Percentiles rank a stretch among this genome's conserved stretches.
Conservation (phyloP, 2,329 filamentous ascomycete genomes). For the Cladosporium sp. region DNA sequence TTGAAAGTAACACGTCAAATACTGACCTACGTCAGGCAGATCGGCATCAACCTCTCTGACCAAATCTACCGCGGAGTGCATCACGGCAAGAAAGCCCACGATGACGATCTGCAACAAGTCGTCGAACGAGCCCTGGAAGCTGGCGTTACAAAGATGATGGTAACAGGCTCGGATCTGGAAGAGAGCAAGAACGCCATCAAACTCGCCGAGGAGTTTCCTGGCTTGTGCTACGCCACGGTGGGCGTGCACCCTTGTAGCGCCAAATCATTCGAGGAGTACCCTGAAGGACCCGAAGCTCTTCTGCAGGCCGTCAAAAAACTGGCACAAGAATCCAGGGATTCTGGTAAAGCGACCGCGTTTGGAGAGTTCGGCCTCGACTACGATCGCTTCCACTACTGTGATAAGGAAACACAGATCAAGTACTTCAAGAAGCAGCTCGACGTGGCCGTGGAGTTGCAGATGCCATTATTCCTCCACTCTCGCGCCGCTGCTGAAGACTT, state of each 20-base stretch:
- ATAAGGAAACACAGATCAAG: conserved; percentile 73
- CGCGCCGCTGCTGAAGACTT: conserved; percentile 85
- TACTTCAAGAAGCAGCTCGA: conserved; percentile 81
- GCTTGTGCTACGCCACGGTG: conserved; percentile 80
- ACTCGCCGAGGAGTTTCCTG: conserved; percentile 69
- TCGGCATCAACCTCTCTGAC: conserved; percentile 95
- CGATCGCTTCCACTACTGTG: conserved; percentile 79
- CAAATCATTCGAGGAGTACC: conserved; percentile 66
- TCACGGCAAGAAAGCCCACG: conserved; percentile 71
- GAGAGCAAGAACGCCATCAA: conserved; percentile 72
- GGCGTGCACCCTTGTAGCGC: conserved; percentile 92
- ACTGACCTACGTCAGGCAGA: conserved; percentile 38
- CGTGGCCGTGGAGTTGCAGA: conserved; percentile 68
- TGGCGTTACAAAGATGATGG: conserved; percentile 84
- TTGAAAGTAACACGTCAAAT: conserved; percentile 2
- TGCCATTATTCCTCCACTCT: conserved; percentile 90
- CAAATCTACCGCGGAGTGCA: conserved; percentile 83
- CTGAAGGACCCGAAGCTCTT: conserved; percentile 53
- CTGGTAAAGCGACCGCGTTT: conserved; percentile 68
- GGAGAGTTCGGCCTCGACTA: conserved; percentile 97
- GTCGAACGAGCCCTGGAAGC: conserved; percentile 71
- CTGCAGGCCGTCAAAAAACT: conserved; percentile 61
- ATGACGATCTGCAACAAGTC: conserved; percentile 70
- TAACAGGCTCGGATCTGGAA: conserved; percentile 82
- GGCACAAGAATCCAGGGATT: conserved; percentile 55